These are phyloP conservation scores for Solanum verrucosum DNA, from an alignment of 257 asterid species.

Conservation along the genomic window DNA sequence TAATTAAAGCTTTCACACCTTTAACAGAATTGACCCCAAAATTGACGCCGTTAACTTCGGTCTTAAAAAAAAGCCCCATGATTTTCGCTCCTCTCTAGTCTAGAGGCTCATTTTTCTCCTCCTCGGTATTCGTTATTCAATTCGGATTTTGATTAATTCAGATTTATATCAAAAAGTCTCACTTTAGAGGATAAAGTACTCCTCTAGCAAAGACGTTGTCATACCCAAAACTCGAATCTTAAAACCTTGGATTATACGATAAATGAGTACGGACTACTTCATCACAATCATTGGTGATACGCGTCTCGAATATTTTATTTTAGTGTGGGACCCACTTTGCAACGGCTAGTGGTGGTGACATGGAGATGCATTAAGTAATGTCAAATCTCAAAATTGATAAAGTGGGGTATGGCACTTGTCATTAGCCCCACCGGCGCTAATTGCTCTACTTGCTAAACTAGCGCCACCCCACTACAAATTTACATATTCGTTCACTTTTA, in stretches of 20 bases:
- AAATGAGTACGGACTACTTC: not conserved
- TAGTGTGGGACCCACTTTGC: conserved; percentile 13
- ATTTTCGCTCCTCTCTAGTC: conserved; percentile 7
- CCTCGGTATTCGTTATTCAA: too few relatives aligned
- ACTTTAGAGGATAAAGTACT: not conserved
- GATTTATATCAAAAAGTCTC: fast-evolving
- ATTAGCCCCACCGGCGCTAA: not conserved
- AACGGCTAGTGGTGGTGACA: conserved; percentile 39
- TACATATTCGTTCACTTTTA: too few relatives aligned
- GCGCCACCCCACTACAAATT: not conserved
- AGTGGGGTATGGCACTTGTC: not conserved
- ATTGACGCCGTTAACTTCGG: conserved; percentile 30
- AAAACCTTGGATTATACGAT: too few relatives aligned
- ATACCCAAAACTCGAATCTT: fast-evolving
- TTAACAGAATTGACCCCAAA: conserved; percentile 3
- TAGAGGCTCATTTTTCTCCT: not conserved
- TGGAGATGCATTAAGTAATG: conserved; percentile 12
- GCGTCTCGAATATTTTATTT: not conserved
- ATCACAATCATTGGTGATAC: not conserved
- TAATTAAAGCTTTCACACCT: not conserved
- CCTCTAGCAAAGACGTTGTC: fast-evolving
- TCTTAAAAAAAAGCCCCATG: not conserved
- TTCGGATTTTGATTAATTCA: fast-evolving
- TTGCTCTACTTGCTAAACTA: not conserved
- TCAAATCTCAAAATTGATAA: not conserved